Conservation (phyloP, 1,284 basidiomycete species). For the Rhodotorula sp. region DNA sequence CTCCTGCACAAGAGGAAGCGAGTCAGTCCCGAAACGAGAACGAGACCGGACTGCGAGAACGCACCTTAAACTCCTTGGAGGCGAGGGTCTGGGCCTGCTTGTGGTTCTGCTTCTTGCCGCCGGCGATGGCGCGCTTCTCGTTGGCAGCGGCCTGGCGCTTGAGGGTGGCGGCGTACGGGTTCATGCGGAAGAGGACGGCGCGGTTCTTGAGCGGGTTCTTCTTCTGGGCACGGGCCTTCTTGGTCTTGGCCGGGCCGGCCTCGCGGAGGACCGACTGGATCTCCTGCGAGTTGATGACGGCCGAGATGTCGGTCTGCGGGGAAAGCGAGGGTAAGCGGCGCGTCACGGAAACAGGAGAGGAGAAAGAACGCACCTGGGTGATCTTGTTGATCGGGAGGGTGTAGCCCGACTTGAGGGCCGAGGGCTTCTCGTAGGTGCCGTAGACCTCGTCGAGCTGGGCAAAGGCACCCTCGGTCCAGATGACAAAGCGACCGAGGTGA, state of each 20-base stretch:
- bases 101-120: constrained; percentile 17
- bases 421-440: constrained; percentile 82
- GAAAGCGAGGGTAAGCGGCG: background rate
- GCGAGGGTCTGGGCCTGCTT: constrained; percentile 29
- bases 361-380: constrained; percentile 58
- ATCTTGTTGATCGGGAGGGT: constrained; percentile 95
- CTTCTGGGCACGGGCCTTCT: constrained; percentile 98
- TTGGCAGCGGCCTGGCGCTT: constrained; percentile 24
- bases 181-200: constrained; percentile 91
- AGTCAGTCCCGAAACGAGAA: background rate
- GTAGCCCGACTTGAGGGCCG: constrained; percentile 91
- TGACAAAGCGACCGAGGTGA: constrained; percentile 97
- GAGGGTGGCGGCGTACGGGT: constrained; percentile 77
- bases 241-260: constrained; percentile 73
- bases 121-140: constrained; percentile 25
- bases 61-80: constrained; percentile 25
- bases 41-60: background rate
- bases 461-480: constrained; percentile 98
- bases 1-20: background rate
- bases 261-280: constrained; percentile 82
- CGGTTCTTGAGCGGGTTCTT: constrained; percentile 81
- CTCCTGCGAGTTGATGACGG: constrained; percentile 92
- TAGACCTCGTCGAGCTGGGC: constrained; percentile 90
- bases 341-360: background rate
- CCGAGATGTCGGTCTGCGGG: constrained; percentile 12